Evolutionary conservation across 1,139 yeast genomes (phyloP), one percentile per base, ranked within the genome.

Genomic region (Taphrina flavorubra): DNA sequence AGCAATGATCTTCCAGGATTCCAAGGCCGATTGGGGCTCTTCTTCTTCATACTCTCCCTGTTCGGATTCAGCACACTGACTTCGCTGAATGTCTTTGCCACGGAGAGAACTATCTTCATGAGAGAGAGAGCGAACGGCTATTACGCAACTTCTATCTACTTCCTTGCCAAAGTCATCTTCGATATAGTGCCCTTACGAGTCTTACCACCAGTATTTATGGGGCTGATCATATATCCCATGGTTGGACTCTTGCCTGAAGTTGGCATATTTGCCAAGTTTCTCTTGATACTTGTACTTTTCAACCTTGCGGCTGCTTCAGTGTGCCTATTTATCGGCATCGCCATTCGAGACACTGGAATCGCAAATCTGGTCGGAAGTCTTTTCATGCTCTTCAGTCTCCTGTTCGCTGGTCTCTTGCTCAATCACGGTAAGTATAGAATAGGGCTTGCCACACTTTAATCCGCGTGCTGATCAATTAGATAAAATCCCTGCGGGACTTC

Each of bases 61-160:
- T 92, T 94, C 80, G 99, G 99, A 0, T 94, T 94, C 77, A 88
- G 96, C 0, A 88, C 98, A 0, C 82, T 94, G 75, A 94, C 98
- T 0, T 96, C 97, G 0, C 81, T 94, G 68, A 92, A 91, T 75
- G 72, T 76, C 31, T 94, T 94, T 77, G 87, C 97, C 0, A 84
- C 86, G 70, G 99, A 94, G 77, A 83, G 98, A 74, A 86, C 92
- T 56, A 90, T 92, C 25, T 94, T 94, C 75, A 84, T 94, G 71
- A 85, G 97, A 69, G 99, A 94, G 78, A 84, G 99, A 70, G 92
- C 98, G 6, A 94, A 94, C 77, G 94, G 94, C 73, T 94, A 94
- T 78, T 94, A 94, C 78, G 87, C 86, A 71, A 96, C 99, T 7
- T 78, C 88, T 71, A 87, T 96, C 71, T 94, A 92, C 78, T 94